These are phyloP conservation scores for Penicillium hordei DNA, from an alignment of 2,329 filamentous ascomycete genomes.

Conservation along the genomic window DNA sequence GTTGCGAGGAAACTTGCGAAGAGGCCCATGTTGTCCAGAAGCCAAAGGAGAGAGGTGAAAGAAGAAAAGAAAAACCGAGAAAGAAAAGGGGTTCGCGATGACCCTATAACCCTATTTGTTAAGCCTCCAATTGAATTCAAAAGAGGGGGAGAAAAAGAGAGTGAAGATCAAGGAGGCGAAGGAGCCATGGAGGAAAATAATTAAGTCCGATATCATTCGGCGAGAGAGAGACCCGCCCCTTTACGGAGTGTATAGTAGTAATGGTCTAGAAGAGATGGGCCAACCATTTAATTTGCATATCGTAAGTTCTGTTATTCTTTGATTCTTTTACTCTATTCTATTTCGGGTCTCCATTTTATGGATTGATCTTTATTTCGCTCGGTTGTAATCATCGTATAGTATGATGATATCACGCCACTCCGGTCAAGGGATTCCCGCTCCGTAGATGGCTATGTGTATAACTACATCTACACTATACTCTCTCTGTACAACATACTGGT, in stretches of 20 bases:
- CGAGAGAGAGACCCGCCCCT: constrained; percentile 17
- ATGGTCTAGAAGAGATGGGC: not conserved
- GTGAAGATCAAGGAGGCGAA: constrained; percentile 9
- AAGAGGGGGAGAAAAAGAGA: not conserved
- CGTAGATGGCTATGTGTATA: too few species aligned
- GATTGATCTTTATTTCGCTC: too few species aligned
- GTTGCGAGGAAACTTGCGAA: constrained; percentile 50
- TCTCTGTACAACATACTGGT: too few species aligned
- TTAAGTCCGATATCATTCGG: constrained; percentile 25
- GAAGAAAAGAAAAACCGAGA: not conserved
- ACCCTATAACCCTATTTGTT: constrained; percentile 1
- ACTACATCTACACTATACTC: too few species aligned
- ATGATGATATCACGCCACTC: constrained; percentile 2
- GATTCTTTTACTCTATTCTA: not conserved
- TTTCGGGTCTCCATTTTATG: too few species aligned
- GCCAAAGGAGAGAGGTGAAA: not conserved
- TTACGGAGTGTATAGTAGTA: not conserved
- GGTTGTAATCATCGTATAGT: too few species aligned
- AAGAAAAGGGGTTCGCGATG: not conserved
- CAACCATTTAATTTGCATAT: not conserved
- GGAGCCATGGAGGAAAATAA: constrained; percentile 17
- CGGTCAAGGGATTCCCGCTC: constrained; percentile 5
- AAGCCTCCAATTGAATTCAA: not conserved
- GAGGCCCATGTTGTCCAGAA: constrained; percentile 49
- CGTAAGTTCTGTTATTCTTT: not conserved